phyloP scores from a whole-genome alignment of 2,329 filamentous ascomycete genomes.

The Cercospora zeae-maydis region DNA sequence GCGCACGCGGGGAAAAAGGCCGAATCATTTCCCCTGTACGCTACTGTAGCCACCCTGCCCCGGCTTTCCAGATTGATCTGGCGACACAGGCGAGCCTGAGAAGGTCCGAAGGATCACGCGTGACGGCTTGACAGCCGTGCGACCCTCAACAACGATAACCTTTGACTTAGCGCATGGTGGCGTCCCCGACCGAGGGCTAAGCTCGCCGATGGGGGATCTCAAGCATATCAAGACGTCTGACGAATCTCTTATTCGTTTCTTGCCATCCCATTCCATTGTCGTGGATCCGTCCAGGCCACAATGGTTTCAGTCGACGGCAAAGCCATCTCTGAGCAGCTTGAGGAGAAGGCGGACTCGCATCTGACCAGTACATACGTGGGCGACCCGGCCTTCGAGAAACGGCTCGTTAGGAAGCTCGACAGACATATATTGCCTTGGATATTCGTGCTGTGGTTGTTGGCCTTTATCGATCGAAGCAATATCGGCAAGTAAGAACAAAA shows the following conservation, averaged over 20 bases:
- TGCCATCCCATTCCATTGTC: not conserved
- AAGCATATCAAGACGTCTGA: not conserved
- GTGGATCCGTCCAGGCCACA: not conserved
- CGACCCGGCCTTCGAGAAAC: constrained; percentile 8
- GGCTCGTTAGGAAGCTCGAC: constrained; percentile 44
- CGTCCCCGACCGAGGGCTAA: not conserved
- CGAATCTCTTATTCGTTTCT: not conserved
- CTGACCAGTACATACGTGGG: not conserved
- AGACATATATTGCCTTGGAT: constrained; percentile 46
- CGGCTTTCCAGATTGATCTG: not conserved
- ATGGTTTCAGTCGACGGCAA: constrained; percentile 13
- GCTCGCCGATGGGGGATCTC: not conserved
- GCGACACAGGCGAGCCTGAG: not conserved
- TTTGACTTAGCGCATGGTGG: not conserved
- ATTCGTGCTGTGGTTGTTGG: constrained; percentile 47
- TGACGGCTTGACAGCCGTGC: not conserved
- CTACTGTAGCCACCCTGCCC: not conserved
- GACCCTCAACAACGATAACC: not conserved
- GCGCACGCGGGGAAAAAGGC: not conserved
- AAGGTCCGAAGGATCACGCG: not conserved
- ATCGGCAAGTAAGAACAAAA: constrained; percentile 22
- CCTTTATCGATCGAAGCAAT: constrained; percentile 46
- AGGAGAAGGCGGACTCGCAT: constrained; percentile 12
- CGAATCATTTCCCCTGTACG: not conserved
- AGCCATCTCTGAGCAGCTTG: constrained; percentile 8